Conservation (phyloP, 108 stramenopile genomes). For the Cyclotella choctawhatcheeana region DNA sequence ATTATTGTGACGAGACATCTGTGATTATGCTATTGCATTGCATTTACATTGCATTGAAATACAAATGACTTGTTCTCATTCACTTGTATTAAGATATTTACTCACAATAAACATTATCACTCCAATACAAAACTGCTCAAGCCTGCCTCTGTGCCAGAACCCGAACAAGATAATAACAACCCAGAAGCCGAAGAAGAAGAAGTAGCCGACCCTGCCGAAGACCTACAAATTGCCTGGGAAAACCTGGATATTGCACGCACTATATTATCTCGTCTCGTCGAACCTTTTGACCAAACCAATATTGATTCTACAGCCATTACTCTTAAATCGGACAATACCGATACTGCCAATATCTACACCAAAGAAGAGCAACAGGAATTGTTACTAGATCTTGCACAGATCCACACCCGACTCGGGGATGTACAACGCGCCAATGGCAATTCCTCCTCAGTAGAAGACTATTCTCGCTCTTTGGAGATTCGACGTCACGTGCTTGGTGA, state of each 20-base stretch:
- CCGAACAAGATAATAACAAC: neutral
- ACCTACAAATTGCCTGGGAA: constrained; percentile 89
- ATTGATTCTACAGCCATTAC: neutral
- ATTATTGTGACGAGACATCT: too few species aligned
- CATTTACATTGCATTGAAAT: too few species aligned
- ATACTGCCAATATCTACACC: neutral
- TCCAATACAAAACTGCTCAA: too few species aligned
- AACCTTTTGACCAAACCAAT: constrained; percentile 1
- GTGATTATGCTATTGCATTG: too few species aligned
- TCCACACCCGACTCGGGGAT: constrained; percentile 77
- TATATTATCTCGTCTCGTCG: constrained; percentile 53
- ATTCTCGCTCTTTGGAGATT: constrained; percentile 53
- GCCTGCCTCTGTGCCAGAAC: too few species aligned
- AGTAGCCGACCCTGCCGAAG: constrained; percentile 54
- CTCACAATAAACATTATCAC: too few species aligned
- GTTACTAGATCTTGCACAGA: constrained; percentile 73
- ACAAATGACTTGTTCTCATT: too few species aligned
- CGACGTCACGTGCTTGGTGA: constrained; percentile 22
- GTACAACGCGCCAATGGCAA: constrained; percentile 73
- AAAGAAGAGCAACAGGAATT: constrained; percentile 12
- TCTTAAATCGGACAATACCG: neutral
- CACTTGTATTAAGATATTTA: too few species aligned
- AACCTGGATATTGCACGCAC: constrained; percentile 81
- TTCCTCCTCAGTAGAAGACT: constrained; percentile 67
- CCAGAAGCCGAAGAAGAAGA: constrained; percentile 10